These are phyloP conservation scores for Aspergillus vadensis DNA, from an alignment of 2,329 filamentous ascomycete species.

Conservation along the genomic window DNA sequence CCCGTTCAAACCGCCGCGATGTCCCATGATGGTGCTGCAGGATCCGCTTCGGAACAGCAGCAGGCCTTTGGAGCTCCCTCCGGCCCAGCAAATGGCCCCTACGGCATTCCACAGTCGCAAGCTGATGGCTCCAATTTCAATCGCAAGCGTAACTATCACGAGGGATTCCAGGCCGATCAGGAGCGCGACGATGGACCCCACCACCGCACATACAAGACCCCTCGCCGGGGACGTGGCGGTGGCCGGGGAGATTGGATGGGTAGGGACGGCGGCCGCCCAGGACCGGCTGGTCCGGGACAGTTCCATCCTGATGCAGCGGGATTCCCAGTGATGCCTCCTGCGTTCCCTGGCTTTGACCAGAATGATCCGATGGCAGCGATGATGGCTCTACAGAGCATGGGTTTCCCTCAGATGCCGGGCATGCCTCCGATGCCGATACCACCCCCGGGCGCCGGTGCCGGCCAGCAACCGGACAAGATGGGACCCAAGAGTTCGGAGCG, in stretches of 20 bases:
- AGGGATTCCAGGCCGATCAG: slow-evolving; percentile 50
- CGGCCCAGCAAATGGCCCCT: slow-evolving; percentile 24
- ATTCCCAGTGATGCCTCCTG: slow-evolving; percentile 44
- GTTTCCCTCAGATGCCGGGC: slow-evolving; percentile 52
- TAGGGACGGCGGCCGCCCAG: slow-evolving; percentile 29
- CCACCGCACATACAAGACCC: slow-evolving; percentile 52
- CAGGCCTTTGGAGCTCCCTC: slow-evolving; percentile 26
- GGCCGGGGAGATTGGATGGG: slow-evolving; percentile 48
- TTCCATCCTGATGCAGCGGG: slow-evolving; percentile 33
- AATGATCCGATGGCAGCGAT: slow-evolving; percentile 59
- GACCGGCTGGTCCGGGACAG: slow-evolving; percentile 25
- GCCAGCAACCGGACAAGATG: slow-evolving; percentile 33
- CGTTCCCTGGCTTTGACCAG: slow-evolving; percentile 56
- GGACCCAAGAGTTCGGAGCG: slow-evolving; percentile 42
- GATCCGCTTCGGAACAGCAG: slow-evolving; percentile 22
- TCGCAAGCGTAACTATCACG: slow-evolving; percentile 57
- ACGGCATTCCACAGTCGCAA: slow-evolving; percentile 23
- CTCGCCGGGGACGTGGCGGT: slow-evolving; percentile 42
- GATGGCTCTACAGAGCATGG: slow-evolving; percentile 56
- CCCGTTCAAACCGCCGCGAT: slow-evolving; percentile 28
- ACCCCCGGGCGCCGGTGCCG: slow-evolving; percentile 25
- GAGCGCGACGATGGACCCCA: slow-evolving; percentile 47
- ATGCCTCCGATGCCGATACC: slow-evolving; percentile 48
- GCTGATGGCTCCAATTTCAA: slow-evolving; percentile 35
- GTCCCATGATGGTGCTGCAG: slow-evolving; percentile 25